phyloP scores from a whole-genome alignment of 2,329 filamentous ascomycete genomes.

The Verticillium dahliae region DNA sequence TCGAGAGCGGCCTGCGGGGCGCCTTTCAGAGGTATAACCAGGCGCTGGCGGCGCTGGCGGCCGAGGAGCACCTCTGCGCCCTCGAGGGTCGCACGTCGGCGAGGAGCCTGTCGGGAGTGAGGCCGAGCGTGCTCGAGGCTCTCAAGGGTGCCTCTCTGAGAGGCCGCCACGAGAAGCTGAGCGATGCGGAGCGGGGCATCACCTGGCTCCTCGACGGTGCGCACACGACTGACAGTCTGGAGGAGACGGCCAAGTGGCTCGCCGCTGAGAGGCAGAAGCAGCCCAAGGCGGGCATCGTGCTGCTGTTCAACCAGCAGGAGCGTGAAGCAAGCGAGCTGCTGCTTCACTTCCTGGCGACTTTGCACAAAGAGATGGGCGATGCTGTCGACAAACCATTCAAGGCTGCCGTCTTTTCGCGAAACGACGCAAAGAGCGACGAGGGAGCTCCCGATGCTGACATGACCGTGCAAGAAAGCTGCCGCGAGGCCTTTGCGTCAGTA shows the following conservation, averaged over 20 bases:
- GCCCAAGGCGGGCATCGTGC: constrained; percentile 30
- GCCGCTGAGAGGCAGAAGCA: constrained; percentile 26
- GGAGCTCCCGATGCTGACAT: neutral
- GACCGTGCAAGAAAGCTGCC: neutral
- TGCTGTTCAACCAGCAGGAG: constrained; percentile 93
- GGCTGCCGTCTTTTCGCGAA: neutral
- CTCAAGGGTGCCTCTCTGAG: constrained; percentile 62
- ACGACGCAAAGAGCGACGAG: neutral
- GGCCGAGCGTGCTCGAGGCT: constrained; percentile 54
- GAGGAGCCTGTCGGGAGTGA: constrained; percentile 31
- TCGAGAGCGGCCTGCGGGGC: constrained; percentile 31
- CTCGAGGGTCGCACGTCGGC: constrained; percentile 37
- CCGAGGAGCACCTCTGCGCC: constrained; percentile 11
- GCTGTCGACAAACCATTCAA: constrained; percentile 16
- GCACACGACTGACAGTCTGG: constrained; percentile 79
- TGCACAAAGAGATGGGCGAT: constrained; percentile 50
- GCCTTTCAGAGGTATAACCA: constrained; percentile 55
- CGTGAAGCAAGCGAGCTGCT: constrained; percentile 66
- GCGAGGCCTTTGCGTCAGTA: neutral
- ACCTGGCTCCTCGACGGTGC: constrained; percentile 83
- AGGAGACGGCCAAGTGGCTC: constrained; percentile 73
- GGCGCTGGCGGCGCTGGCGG: constrained; percentile 43
- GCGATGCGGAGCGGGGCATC: constrained; percentile 33
- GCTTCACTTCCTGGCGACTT: constrained; percentile 25
- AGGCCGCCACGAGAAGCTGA: constrained; percentile 70